Conservation (phyloP, 2,329 filamentous ascomycete species). For the Trematosphaeria pertusa region DNA sequence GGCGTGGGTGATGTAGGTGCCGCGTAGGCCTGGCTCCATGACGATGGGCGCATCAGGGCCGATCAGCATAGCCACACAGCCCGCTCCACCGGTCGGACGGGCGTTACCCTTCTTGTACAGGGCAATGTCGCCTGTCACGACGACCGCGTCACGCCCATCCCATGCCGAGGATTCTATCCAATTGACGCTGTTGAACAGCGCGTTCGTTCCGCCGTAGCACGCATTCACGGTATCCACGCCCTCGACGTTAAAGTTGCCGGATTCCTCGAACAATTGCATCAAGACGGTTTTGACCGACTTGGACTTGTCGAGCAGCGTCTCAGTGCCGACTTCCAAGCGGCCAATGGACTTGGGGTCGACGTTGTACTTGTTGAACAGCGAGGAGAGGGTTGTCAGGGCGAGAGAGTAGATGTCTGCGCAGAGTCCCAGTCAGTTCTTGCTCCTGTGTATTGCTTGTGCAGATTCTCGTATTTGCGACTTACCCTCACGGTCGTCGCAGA, state of each 20-base stretch:
- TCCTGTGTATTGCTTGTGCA: not conserved
- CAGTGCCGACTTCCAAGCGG: constrained; percentile 61
- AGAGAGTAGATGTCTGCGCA: constrained; percentile 60
- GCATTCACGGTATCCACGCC: constrained; percentile 62
- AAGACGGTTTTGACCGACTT: constrained; percentile 63
- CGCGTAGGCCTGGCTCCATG: constrained; percentile 58
- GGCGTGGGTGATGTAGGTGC: constrained; percentile 59
- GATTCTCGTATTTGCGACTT: constrained; percentile 16
- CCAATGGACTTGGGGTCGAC: constrained; percentile 60
- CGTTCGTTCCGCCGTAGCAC: constrained; percentile 63
- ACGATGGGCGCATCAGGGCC: constrained; percentile 59
- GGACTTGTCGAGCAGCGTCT: constrained; percentile 63
- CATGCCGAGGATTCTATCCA: constrained; percentile 62
- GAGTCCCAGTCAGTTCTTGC: constrained; percentile 21
- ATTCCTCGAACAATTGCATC: constrained; percentile 60
- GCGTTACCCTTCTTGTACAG: constrained; percentile 63
- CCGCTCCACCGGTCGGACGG: constrained; percentile 60
- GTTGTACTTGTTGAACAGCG: constrained; percentile 60
- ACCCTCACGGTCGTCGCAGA: constrained; percentile 63
- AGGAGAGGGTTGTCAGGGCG: constrained; percentile 59
- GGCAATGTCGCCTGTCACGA: constrained; percentile 61
- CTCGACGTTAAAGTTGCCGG: constrained; percentile 62
- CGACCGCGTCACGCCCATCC: constrained; percentile 61
- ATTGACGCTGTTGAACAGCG: constrained; percentile 61
- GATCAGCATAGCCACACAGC: constrained; percentile 62